These are phyloP conservation scores for Kappamyces sp. DNA, from an alignment of 192 early-diverging fungal species.

Conservation along the genomic window DNA sequence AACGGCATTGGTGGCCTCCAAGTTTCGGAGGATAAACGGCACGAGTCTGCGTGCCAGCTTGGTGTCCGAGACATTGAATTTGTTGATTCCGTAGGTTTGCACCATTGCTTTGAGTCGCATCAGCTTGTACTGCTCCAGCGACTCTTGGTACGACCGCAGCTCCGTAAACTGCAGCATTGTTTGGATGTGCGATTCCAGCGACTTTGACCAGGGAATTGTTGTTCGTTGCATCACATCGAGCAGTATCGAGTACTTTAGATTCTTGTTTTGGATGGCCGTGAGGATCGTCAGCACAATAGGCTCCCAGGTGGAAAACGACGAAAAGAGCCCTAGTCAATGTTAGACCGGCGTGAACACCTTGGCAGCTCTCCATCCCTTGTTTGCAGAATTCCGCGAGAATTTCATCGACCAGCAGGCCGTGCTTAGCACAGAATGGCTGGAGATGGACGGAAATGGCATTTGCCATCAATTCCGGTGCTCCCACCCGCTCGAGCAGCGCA, in stretches of 20 bases:
- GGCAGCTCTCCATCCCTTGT: too few species aligned
- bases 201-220: slow-evolving; percentile 57
- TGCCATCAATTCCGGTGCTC: too few species aligned
- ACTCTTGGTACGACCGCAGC: slow-evolving; percentile 30
- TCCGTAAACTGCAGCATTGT: slow-evolving; percentile 3
- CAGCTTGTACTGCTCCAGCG: slow-evolving; percentile 57
- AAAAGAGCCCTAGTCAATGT: too few species aligned
- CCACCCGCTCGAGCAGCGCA: too few species aligned
- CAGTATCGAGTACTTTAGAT: slow-evolving; percentile 18
- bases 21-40: slow-evolving; percentile 41
- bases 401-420: too few species aligned
- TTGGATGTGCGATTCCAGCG: neutral
- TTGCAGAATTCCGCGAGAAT: too few species aligned
- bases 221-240: slow-evolving; percentile 61
- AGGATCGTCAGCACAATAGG: too few species aligned
- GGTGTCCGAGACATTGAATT: slow-evolving; percentile 56
- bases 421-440: too few species aligned
- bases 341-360: too few species aligned
- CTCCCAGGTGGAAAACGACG: too few species aligned
- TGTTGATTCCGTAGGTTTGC: slow-evolving; percentile 44
- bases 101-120: slow-evolving; percentile 62
- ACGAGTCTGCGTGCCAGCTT: slow-evolving; percentile 45
- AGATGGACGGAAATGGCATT: too few species aligned
- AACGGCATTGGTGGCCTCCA: slow-evolving; percentile 47
- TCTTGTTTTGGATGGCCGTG: too few species aligned